Evolutionary conservation across 1,284 basidiomycete species (phyloP), one percentile per base, ranked within the genome.

Genomic region (Volvariella surrecta): DNA sequence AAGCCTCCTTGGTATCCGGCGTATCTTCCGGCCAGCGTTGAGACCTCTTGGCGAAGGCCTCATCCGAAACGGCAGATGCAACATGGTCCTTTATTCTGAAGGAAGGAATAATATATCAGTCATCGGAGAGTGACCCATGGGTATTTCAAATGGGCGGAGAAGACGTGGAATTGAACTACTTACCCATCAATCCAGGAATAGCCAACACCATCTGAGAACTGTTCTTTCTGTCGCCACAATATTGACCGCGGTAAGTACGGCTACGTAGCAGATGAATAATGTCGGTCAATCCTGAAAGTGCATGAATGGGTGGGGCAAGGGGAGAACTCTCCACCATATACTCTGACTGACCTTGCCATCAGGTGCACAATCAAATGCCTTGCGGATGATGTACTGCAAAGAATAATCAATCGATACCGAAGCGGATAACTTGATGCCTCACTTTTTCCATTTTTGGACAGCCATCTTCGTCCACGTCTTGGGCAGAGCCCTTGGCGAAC

Each of bases 151-250:
- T 15, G 0, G 7, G 31, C 19, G 28, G 11, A 1, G 48, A 39
- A 9, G 42, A 8, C 9, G 37, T 34, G 11, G 45, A 16, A 37
- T 10, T 31, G 21, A 45, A 16, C 22, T 11, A 54, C 73, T 39
- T 58, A 87, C 79, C 94, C 93, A 58, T 99, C 96, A 58, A 99
- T 99, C 96, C 96, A 99, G 37, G 91, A 96, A 69, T 99, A 99
- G 20, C 96, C 96, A 45, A 99, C 96, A 48, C 96, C 96, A 60
- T 99, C 96, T 9, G 92, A 96, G 71, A 99, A 99, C 59, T 98
- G 94, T 66, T 99, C 96, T 66, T 99, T 99, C 63, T 99, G 96
- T 49, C 96, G 79, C 96, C 96, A 99, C 32, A 99, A 76, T 55
- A 99, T 98, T 28, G 86, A 89, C 49, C 79, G 78, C 16, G 96